A percentile compares a stretch with the other conserved stretches of the same genome.
Evolutionary conservation across 2,329 filamentous ascomycete genomes (phyloP).

Genomic region (Colletotrichum salicis): DNA sequence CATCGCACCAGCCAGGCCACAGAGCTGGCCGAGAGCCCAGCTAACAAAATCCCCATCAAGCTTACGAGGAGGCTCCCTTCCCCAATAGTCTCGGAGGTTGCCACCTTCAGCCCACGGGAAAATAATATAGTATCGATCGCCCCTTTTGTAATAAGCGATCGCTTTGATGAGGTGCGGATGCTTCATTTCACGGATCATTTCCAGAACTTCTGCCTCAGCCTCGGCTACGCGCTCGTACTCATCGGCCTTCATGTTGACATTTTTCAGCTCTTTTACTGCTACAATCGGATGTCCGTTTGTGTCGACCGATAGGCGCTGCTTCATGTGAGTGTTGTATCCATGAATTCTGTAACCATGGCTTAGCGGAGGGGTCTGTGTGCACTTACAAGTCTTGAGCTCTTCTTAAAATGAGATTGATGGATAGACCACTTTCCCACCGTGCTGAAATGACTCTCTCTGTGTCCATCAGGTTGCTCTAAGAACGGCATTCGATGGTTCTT

Average conservation of each 20-base stretch:
- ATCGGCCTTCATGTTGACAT: background rate
- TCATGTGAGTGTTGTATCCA: background rate
- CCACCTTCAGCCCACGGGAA: constrained; percentile 23
- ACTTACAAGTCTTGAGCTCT: background rate
- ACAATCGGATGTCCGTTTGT: background rate
- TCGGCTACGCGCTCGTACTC: background rate
- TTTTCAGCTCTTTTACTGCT: background rate
- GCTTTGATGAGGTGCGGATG: constrained; percentile 11
- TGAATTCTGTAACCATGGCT: too few species aligned
- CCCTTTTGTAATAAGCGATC: background rate
- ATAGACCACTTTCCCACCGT: background rate
- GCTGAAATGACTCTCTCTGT: background rate
- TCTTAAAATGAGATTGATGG: background rate
- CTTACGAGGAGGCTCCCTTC: background rate
- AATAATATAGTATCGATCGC: background rate
- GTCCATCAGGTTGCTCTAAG: background rate
- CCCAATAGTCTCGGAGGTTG: constrained; percentile 20
- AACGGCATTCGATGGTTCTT: background rate
- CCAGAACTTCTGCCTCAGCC: background rate
- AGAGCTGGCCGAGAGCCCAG: background rate
- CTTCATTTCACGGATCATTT: background rate
- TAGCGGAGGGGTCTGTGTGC: too few species aligned
- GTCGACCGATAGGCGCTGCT: background rate
- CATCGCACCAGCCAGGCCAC: constrained; percentile 2
- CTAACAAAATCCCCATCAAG: background rate